These are phyloP conservation scores for Serendipita vermifera DNA, from an alignment of 768 basidiomycete genomes.

Conservation along the genomic window DNA sequence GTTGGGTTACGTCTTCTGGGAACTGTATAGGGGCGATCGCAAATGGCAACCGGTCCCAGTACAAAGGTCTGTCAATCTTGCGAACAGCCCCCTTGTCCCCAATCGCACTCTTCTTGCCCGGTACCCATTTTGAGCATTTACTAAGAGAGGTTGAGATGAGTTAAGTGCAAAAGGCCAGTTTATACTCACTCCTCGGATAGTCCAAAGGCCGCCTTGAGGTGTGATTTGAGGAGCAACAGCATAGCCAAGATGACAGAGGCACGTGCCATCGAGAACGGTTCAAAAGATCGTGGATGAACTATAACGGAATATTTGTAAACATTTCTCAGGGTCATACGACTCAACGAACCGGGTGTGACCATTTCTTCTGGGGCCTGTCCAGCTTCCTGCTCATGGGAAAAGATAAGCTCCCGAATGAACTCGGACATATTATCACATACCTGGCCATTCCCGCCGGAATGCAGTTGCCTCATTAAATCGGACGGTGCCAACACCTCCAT, in stretches of 20 bases:
- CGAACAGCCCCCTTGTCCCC: constrained; percentile 71
- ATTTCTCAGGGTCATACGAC: no score
- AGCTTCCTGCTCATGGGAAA: no score
- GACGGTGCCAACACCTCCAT: constrained; percentile 61
- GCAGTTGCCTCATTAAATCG: constrained; percentile 53
- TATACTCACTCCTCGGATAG: constrained; percentile 78
- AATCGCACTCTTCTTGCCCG: constrained; percentile 78
- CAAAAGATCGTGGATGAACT: constrained; percentile 1
- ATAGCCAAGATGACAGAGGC: constrained; percentile 66
- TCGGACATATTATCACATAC: no score
- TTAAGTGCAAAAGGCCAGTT: no score
- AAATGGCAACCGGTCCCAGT: constrained; percentile 63
- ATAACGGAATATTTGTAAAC: no score
- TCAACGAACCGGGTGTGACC: no score
- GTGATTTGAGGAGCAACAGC: constrained; percentile 73
- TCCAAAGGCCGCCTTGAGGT: constrained; percentile 72
- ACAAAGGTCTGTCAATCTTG: constrained; percentile 47
- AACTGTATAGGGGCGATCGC: constrained; percentile 48
- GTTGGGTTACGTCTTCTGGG: constrained; percentile 44
- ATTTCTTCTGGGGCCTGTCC: no score
- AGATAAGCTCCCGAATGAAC: no score
- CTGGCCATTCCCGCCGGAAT: no score
- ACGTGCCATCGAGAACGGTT: constrained; percentile 16
- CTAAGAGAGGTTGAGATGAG: constrained; percentile 28
- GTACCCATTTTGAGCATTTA: constrained; percentile 79